Base-by-base conservation (phyloP, 2,329 filamentous ascomycete genomes). In the Pezizomycotina sp. region DNA sequence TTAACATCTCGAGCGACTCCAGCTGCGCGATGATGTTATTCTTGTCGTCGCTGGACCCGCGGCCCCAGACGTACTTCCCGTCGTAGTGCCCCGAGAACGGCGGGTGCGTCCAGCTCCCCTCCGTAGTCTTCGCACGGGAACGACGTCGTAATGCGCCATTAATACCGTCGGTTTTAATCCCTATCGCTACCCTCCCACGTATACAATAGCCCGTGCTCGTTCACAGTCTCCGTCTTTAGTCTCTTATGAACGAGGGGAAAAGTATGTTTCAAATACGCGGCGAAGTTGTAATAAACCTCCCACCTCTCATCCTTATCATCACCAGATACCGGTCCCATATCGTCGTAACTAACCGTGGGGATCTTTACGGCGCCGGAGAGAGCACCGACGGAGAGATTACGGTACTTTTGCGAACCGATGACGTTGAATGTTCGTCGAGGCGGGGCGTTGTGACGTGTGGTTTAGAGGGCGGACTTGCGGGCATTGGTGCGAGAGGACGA, bases 141-240 rank as follows among this genome's bases (percentile, higher is more conserved):
- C 71, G 6, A 72, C 69, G 50, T 76, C 72, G 50, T 74, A 69
- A 52, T 75, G 71, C 1, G 69, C 71, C 60, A 72, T 68, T 23
- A 76, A 56, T 14, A 75, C 55, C 3, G 65, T 62, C 0, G 70
- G 69, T 52, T 67, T 69, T 23, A 71, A 53, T 1, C 49, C 52
- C 2, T 41, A 22, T 71, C 57, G 5, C 56, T 60, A 3, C 71
- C 71, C 24, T 62, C 43, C 63, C 69, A 68, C 2, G 67, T 71
- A 50, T 65, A 72, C 19, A 74, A 50, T 26, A 74, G 56, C 3
- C 65, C 71, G 49, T 74, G 65, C 2, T 61, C 66, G 51, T 75
- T 74, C 47, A 73, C 55, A 40, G 64, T 65, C 36, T 71, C 64
- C 0, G 71, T 53, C 5, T 56, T 50, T 32, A 69, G 53, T 3